phyloP scores from a whole-genome alignment of 139 green algal species.

The Volvox reticuliferus region DNA sequence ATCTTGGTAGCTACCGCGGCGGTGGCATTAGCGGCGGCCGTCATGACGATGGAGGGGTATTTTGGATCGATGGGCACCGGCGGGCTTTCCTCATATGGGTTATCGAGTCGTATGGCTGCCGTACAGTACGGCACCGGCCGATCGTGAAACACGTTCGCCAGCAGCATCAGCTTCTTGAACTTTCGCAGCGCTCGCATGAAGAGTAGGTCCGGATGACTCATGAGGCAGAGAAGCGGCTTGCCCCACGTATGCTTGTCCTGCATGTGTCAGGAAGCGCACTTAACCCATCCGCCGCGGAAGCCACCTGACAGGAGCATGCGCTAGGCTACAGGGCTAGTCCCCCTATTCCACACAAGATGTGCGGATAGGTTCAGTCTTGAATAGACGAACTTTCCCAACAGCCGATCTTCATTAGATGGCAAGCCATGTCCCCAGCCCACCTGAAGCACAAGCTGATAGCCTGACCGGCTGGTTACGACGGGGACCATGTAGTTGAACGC shows the following conservation, averaged over 20 bases:
- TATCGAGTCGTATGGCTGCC: conserved; percentile 44
- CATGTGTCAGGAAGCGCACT: too few relatives aligned
- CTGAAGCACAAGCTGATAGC: conserved; percentile 52
- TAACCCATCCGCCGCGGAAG: too few relatives aligned
- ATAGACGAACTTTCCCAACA: too few relatives aligned
- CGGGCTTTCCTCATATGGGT: conserved; percentile 33
- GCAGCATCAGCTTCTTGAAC: conserved; percentile 48
- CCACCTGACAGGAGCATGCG: too few relatives aligned
- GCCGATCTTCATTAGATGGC: too few relatives aligned
- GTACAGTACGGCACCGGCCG: conserved; percentile 52
- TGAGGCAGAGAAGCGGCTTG: conserved; percentile 52
- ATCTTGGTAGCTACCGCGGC: background rate
- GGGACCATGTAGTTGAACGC: conserved; percentile 47
- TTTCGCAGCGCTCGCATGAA: conserved; percentile 44
- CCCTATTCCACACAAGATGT: too few relatives aligned
- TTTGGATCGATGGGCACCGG: conserved; percentile 23
- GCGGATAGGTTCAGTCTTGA: too few relatives aligned
- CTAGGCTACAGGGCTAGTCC: too few relatives aligned
- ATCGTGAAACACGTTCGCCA: conserved; percentile 57
- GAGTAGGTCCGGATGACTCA: conserved; percentile 48
- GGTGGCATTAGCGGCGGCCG: background rate
- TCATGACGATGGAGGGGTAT: conserved; percentile 32
- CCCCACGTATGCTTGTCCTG: conserved; percentile 51
- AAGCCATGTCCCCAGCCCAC: background rate
- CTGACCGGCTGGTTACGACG: conserved; percentile 22